Conservation (phyloP, 2,329 filamentous ascomycete genomes). For the Talaromyces sp. region DNA sequence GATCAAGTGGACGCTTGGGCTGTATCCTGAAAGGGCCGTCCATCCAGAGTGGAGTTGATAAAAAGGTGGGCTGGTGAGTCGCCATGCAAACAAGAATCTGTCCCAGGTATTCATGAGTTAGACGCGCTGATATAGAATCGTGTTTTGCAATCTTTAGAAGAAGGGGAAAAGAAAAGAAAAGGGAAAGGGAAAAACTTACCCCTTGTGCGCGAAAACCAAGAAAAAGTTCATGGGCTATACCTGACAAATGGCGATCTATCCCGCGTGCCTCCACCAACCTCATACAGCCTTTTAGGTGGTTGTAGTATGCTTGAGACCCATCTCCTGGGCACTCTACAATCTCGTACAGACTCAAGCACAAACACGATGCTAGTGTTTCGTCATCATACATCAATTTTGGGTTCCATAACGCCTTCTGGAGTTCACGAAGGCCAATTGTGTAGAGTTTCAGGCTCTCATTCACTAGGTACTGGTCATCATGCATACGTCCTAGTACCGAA, state of each 20-base stretch:
- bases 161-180: not conserved
- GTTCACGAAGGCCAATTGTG: slow-evolving; percentile 26
- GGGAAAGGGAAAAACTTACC: slow-evolving; percentile 5
- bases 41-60: slow-evolving; percentile 26
- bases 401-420: slow-evolving; percentile 31
- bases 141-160: not conserved
- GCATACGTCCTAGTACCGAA: slow-evolving; percentile 20
- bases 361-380: slow-evolving; percentile 31
- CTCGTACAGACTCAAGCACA: slow-evolving; percentile 32
- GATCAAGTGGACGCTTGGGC: slow-evolving; percentile 21
- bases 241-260: slow-evolving; percentile 24
- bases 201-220: slow-evolving; percentile 23
- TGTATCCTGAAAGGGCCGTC: slow-evolving; percentile 22
- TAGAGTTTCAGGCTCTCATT: slow-evolving; percentile 28
- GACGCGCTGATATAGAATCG: not conserved
- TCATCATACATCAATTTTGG: slow-evolving; percentile 25
- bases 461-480: slow-evolving; percentile 13
- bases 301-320: slow-evolving; percentile 23
- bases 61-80: slow-evolving; percentile 18
- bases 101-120: not conserved
- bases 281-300: slow-evolving; percentile 27
- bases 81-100: slow-evolving; percentile 27
- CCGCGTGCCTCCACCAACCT: slow-evolving; percentile 28
- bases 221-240: slow-evolving; percentile 29
- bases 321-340: slow-evolving; percentile 29